Evolutionary conservation across 352 stramenopile genomes (phyloP).

Genomic region (Blastocystis sp.): DNA sequence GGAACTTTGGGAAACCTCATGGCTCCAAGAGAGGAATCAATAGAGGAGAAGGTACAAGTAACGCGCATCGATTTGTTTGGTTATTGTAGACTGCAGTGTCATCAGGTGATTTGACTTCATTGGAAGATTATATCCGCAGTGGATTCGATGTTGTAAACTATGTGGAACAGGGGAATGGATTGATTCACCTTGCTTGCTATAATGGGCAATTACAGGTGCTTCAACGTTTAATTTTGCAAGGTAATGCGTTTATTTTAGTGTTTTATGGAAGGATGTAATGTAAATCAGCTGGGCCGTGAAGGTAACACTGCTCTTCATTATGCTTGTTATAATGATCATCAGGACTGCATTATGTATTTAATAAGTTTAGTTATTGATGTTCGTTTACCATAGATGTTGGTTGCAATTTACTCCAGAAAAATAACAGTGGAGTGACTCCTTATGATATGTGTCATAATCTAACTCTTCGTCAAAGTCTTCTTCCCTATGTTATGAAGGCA

Average conservation of each 20-base stretch:
- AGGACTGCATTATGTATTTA: conserved; percentile 54
- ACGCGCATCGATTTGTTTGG: background rate
- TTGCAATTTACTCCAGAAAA: conserved; percentile 42
- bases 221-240: background rate
- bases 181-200: conserved; percentile 50
- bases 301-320: conserved; percentile 39
- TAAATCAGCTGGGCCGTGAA: conserved; percentile 29
- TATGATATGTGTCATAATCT: conserved; percentile 40
- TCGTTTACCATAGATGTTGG: conserved; percentile 6
- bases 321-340: conserved; percentile 31
- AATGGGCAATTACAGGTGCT: conserved; percentile 18
- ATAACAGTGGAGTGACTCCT: background rate
- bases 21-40: conserved; percentile 15
- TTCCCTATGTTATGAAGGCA: conserved; percentile 34
- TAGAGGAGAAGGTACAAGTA: conserved; percentile 33
- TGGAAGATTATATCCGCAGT: conserved; percentile 7
- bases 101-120: background rate
- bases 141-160: conserved; percentile 58
- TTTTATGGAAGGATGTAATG: background rate
- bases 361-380: background rate
- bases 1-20: conserved; percentile 54
- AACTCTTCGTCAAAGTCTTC: conserved; percentile 8
- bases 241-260: background rate
- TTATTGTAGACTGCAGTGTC: conserved; percentile 9
- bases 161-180: conserved; percentile 43